Base-by-base conservation (phyloP, 2,329 filamentous ascomycete species). In the Talaromyces sp. region DNA sequence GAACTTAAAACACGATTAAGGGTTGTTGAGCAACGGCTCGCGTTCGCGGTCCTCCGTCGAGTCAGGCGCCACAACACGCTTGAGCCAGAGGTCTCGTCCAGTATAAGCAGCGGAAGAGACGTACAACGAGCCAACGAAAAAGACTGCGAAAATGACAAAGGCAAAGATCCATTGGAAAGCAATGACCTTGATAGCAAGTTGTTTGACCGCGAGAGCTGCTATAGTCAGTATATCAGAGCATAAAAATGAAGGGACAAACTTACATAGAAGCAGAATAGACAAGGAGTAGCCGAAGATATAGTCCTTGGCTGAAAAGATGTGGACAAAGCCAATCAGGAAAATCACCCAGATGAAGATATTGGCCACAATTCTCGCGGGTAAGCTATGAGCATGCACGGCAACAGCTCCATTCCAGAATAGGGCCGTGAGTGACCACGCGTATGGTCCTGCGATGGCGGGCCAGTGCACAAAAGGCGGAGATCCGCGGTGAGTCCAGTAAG, bases 101-200 rank as follows among this genome's bases (percentile, higher is more conserved):
- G 71, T 67, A 60, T 78, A 76, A 64, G 71, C 76, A 11, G 74
- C 72, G 13, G 70, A 68, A 3, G 77, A 75, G 49, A 76, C 71
- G 47, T 77, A 78, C 11, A 91, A 72, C 1, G 90, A 92, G 19
- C 86, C 79, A 22, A 93, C 76, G 75, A 95, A 90, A 62, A 96
- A 85, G 31, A 91, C 75, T 0, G 83, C 86, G 84, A 94, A 93
- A 75, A 96, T 92, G 68, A 87, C 83, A 73, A 96, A 95, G 39
- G 92, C 90, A 75, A 96, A 96, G 78, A 96, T 94, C 92, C 92
- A 96, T 80, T 97, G 93, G 69, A 96, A 83, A 7, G 91, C 90
- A 69, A 96, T 83, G 66, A 89, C 78, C 75, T 92, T 87, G 72
- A 85, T 84, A 60, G 88, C 81, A 79, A 96, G 88, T 76, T 97